Evolutionary conservation across 2,329 filamentous ascomycete species (phyloP).

Genomic region (Aspergillus hortae): DNA sequence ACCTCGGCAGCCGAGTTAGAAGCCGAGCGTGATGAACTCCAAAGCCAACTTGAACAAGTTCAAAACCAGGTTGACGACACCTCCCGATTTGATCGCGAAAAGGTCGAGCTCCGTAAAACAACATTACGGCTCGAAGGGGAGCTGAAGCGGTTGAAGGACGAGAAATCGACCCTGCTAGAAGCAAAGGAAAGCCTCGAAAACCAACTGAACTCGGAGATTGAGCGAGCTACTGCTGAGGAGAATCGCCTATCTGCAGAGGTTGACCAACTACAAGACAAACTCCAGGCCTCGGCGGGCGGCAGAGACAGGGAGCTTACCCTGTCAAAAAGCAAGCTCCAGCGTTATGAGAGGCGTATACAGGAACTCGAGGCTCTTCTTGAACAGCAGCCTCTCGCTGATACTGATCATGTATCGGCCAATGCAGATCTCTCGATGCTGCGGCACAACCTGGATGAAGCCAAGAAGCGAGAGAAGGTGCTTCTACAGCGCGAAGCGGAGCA

Average conservation of each 20-base stretch:
- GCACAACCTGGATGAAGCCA: slow-evolving; percentile 59
- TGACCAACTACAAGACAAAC: slow-evolving; percentile 51
- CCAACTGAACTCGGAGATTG: slow-evolving; percentile 63
- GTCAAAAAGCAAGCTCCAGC: slow-evolving; percentile 60
- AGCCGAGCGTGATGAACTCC: slow-evolving; percentile 65
- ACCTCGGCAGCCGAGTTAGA: slow-evolving; percentile 56
- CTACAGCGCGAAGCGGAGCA: slow-evolving; percentile 63
- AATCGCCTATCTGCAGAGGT: slow-evolving; percentile 53
- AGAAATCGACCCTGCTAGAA: slow-evolving; percentile 56
- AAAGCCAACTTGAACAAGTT: slow-evolving; percentile 55
- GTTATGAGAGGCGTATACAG: slow-evolving; percentile 57
- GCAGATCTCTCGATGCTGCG: slow-evolving; percentile 59
- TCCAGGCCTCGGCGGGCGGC: slow-evolving; percentile 37
- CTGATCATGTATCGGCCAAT: slow-evolving; percentile 29
- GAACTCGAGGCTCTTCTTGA: slow-evolving; percentile 53
- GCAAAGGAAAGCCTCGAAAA: slow-evolving; percentile 59
- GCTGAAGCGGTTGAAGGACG: slow-evolving; percentile 61
- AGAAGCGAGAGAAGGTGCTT: slow-evolving; percentile 64
- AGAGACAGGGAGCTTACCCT: slow-evolving; percentile 47
- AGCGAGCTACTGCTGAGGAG: slow-evolving; percentile 64
- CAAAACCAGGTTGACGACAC: slow-evolving; percentile 57
- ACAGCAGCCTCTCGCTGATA: slow-evolving; percentile 47
- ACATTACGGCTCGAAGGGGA: slow-evolving; percentile 67
- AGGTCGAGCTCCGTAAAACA: slow-evolving; percentile 63
- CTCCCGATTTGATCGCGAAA: slow-evolving; percentile 64